Conservation (phyloP, 2,329 filamentous ascomycete genomes). For the Paecilomyces variotii region DNA sequence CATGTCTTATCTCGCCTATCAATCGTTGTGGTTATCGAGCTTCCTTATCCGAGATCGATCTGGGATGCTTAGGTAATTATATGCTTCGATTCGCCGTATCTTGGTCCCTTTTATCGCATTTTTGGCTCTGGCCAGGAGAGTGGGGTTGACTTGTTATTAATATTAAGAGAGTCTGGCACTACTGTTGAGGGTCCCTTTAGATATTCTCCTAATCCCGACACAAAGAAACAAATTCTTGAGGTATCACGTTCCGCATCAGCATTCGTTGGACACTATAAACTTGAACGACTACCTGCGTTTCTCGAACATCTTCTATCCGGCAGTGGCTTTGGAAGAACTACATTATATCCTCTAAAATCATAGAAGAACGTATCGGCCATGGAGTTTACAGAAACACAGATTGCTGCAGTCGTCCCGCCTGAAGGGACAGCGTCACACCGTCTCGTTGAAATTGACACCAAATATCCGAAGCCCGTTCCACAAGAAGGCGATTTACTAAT, state of each 20-base stretch:
- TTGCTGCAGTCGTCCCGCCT: conserved; percentile 22
- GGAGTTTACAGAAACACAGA: conserved; percentile 18
- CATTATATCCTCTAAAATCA: neutral
- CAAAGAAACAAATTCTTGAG: neutral
- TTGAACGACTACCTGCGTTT: neutral
- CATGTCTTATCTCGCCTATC: neutral
- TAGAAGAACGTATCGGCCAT: neutral
- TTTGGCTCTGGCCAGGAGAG: neutral
- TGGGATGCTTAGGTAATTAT: neutral
- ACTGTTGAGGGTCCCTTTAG: neutral
- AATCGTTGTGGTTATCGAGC: neutral
- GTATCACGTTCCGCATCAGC: neutral
- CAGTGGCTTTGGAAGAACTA: too few relatives aligned
- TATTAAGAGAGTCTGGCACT: neutral
- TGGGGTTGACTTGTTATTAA: neutral
- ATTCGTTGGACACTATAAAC: neutral
- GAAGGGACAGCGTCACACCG: conserved; percentile 11
- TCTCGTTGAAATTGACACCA: conserved; percentile 16
- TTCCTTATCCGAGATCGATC: neutral
- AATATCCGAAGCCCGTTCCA: conserved; percentile 28
- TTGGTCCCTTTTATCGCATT: neutral
- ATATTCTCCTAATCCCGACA: neutral
- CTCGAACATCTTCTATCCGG: neutral
- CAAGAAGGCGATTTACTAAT: conserved; percentile 36
- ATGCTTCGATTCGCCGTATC: neutral